Evolutionary conservation across 1,139 yeast species (phyloP), one percentile per base, ranked within the genome.

Genomic region (Starmera stellimalicola): DNA sequence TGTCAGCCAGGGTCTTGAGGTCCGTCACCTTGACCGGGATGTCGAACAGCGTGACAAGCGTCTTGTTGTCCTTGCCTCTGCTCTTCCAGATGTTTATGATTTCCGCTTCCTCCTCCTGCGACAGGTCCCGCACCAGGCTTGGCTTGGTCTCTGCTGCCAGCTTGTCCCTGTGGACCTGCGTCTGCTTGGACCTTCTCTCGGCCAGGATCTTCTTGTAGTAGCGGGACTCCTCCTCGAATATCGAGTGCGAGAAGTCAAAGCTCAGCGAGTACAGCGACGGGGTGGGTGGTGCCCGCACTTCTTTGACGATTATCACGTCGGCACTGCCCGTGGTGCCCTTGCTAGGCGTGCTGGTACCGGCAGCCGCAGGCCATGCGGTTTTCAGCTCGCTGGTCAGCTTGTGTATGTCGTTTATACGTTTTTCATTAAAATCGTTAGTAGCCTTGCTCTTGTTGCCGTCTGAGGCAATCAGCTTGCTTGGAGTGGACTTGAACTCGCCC

Each of bases 11-110:
- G 0, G 96, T 87, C 34, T 68, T 65, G 34, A 91, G 55, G 53
- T 91, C 98, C 30, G 72, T 59, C 0, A 70, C 70, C 5, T 64
- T 61, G 7, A 91, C 70, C 37, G 81, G 93, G 23, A 91, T 60
- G 43, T 62, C 65, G 30, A 62, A 68, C 11, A 62, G 60, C 8
- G 63, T 66, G 7, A 66, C 48, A 6, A 68, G 48, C 8, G 63
- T 42, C n/a, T 49, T 43, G 9, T 55, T 52, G 25, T 57, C 57
- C 24, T 47, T 45, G 14, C 53, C 41, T 7, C 55, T 51, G 25
- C 44, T 48, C 12, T 47, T 43, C 62, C 74, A 63, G n/a, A 58
- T 51, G 6, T 47, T 44, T 16, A 63, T 50, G n/a, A 74, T 67
- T 30, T 55, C 46, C 0, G 41, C 38, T 11, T 55, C 37, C 31